phyloP scores from a whole-genome alignment of 225 moss, liverwort and hornwort genomes.

The Polytrichum formosum region DNA sequence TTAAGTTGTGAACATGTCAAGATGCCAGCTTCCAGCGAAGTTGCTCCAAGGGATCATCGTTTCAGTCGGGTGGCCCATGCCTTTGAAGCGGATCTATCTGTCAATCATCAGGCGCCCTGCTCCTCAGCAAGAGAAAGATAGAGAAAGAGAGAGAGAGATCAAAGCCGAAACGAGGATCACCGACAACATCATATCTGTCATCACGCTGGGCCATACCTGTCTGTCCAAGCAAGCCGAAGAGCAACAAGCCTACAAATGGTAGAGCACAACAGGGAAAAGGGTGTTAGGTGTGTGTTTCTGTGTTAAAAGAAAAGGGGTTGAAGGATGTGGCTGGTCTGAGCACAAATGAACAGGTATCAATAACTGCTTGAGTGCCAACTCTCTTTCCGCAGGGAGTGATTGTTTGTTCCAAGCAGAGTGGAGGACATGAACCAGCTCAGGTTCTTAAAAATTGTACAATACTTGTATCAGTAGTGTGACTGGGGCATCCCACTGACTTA shows the following conservation, averaged over 20 bases:
- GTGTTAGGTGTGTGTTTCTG: constrained; percentile 2
- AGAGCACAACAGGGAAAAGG: background rate
- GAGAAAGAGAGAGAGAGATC: background rate
- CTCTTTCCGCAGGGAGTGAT: background rate
- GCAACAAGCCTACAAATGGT: background rate
- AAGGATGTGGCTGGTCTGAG: background rate
- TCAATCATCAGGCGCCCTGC: background rate
- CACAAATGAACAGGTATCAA: constrained; percentile 8
- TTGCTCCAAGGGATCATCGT: background rate
- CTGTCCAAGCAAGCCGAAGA: no score
- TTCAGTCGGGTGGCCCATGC: background rate
- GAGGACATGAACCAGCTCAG: background rate
- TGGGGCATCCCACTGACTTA: background rate
- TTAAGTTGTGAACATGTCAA: background rate
- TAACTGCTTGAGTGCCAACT: constrained; percentile 4
- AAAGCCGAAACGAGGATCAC: background rate
- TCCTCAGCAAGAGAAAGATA: background rate
- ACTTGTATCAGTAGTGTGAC: constrained; percentile 15
- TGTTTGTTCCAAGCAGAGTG: background rate
- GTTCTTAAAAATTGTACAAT: constrained; percentile 9
- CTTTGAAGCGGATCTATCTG: no score
- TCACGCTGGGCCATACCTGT: background rate
- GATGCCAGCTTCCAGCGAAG: background rate
- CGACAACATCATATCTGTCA: background rate
- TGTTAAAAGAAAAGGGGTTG: background rate